Evolutionary conservation across 768 basidiomycete genomes (phyloP), one percentile per base, ranked within the genome.

Genomic region (Trametes gibbosa): DNA sequence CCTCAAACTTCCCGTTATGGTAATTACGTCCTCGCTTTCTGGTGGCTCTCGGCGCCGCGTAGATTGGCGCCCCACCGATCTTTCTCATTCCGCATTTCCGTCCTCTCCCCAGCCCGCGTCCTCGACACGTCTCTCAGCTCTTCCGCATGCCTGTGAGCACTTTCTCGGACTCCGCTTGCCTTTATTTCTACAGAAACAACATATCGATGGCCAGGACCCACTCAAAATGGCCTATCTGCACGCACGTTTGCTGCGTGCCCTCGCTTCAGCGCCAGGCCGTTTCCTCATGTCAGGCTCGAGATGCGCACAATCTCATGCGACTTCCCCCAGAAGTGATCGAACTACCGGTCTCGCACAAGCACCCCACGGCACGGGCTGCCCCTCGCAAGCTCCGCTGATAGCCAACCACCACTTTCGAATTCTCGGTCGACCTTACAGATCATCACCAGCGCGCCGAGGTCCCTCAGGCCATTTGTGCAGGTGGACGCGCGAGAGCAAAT

Each of bases 241-340:
- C 51, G 39, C 52, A 53, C 42, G 52, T 42, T 34, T n/a, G 39
- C 60, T 45, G 56, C 61, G 46, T 62, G 61, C 60, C 14, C 42
- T 58, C 61, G 56, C 56, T 58, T 62, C 60, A 35, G 14, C 39
- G 56, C 61, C 61, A 62, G 61, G 47, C 48, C 40, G 29, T 62
- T 37, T 58, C 61, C 61, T 53, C 61, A 58, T 62, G 61, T 37
- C 39, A 4, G 19, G 6, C 14, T 42, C 37, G 45, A 39, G 13
- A 32, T 35, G 42, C 34, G 19, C 34, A 45, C 27, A 51, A 43
- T 45, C 47, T 49, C 35, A 29, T 14, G 39, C 12, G 39, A 5
- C 37, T 32, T 5, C n/a, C 24, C 23, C 41, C 21, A n/a, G 43
- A 24, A 37, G 43, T 45, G 45, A 55, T 55, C 35, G 43, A 37